Conservation (phyloP, 2,329 filamentous ascomycete species). For the Aureobasidium subglaciale region DNA sequence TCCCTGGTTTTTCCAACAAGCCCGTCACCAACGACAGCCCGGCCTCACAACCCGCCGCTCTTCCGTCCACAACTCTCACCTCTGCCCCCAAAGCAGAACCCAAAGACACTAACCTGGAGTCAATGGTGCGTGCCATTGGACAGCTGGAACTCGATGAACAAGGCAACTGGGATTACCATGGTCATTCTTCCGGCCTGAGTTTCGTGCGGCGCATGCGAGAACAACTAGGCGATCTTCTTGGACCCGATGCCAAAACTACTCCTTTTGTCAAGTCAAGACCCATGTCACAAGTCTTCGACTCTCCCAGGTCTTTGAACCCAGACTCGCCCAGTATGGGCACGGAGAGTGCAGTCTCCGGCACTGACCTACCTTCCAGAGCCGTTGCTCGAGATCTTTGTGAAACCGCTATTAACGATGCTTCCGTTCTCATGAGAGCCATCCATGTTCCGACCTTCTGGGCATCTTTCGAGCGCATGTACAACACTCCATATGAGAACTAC, state of each 20-base stretch:
- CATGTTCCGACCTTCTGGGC: conserved; percentile 77
- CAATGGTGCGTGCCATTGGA: conserved; percentile 91
- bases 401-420: conserved; percentile 55
- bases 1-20: conserved; percentile 26
- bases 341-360: conserved; percentile 45
- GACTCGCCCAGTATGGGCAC: conserved; percentile 57
- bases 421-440: conserved; percentile 61
- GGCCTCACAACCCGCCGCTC: background rate
- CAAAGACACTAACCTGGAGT: conserved; percentile 67
- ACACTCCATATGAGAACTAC: conserved; percentile 47
- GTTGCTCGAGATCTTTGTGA: conserved; percentile 51
- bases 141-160: conserved; percentile 86
- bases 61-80: conserved; percentile 21
- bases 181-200: conserved; percentile 82
- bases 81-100: conserved; percentile 35
- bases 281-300: conserved; percentile 58
- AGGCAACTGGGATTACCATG: conserved; percentile 92
- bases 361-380: conserved; percentile 60
- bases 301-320: conserved; percentile 51
- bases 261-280: conserved; percentile 51
- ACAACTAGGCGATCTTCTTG: conserved; percentile 72
- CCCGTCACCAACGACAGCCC: conserved; percentile 12
- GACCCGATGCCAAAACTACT: conserved; percentile 51
- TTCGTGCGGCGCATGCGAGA: conserved; percentile 84
- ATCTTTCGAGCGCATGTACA: conserved; percentile 71